These are phyloP conservation scores for Pelargonium fulgidum DNA, from an alignment of 441 rosid genomes.

Conservation along the genomic window DNA sequence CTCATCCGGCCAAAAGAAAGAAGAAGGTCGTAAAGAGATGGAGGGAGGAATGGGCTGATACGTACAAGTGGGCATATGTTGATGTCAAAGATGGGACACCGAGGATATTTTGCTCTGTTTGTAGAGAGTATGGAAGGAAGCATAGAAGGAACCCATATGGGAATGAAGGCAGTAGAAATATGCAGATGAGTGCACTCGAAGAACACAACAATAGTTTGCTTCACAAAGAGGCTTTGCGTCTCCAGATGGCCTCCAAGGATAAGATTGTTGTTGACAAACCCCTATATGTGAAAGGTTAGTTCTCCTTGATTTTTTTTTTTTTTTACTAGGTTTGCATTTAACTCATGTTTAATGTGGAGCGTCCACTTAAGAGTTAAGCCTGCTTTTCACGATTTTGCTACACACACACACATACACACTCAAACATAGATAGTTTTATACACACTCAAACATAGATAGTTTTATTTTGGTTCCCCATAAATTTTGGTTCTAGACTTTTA, in stretches of 20 bases:
- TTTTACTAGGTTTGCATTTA: conserved; percentile 4
- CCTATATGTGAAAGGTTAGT: conserved; percentile 86
- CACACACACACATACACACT: too few relatives aligned
- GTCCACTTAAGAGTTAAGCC: too few relatives aligned
- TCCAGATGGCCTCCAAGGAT: conserved; percentile 95
- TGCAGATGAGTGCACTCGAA: conserved; percentile 99
- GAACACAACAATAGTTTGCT: conserved; percentile 98
- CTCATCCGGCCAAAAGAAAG: conserved; percentile 69
- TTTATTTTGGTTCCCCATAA: background rate
- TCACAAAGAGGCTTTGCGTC: conserved; percentile 97
- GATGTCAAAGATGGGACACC: conserved; percentile 96
- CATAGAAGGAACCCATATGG: conserved; percentile 98
- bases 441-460: too few relatives aligned
- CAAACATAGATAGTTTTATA: too few relatives aligned
- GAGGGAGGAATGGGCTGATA: conserved; percentile 99
- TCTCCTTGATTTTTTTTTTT: too few relatives aligned
- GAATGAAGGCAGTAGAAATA: conserved; percentile 97
- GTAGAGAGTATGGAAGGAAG: conserved; percentile 95
- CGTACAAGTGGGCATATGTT: conserved; percentile 98
- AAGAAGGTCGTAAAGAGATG: conserved; percentile 96
- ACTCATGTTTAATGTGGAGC: background rate
- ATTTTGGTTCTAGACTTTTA: background rate
- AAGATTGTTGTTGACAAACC: conserved; percentile 85
- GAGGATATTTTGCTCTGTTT: conserved; percentile 92
- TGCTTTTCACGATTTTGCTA: too few relatives aligned